A percentile compares a stretch with the other conserved stretches of the same genome.
Conservation (phyloP, 345 rosid genomes). For the Dimocarpus longan region DNA sequence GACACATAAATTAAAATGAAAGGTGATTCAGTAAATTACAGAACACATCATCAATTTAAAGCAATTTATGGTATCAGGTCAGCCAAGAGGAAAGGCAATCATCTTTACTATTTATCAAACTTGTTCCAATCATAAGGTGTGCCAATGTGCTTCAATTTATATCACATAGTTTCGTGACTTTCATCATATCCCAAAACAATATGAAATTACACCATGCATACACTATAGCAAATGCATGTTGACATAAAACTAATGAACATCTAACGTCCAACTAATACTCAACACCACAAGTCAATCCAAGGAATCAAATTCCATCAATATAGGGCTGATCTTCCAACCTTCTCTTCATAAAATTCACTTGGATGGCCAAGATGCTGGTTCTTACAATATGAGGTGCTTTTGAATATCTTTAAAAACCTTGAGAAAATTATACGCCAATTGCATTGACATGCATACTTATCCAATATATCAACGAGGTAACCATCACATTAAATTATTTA, state of each 20-base stretch:
- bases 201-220: not conserved
- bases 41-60: not conserved
- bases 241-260: no score
- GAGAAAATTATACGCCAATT: not conserved
- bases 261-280: not conserved
- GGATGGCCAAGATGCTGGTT: not conserved
- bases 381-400: not conserved
- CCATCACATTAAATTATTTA: not conserved
- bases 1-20: not conserved
- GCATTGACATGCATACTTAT: not conserved
- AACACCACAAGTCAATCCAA: not conserved
- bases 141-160: not conserved
- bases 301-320: not conserved
- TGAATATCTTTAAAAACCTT: no score
- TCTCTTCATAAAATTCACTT: not conserved
- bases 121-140: not conserved
- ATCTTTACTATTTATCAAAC: not conserved
- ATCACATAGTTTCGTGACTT: not conserved
- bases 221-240: no score
- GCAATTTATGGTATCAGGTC: not conserved
- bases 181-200: not conserved
- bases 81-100: not conserved
- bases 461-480: not conserved
- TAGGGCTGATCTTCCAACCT: not conserved
- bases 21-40: not conserved